These are phyloP conservation scores for Gracilaria domingensis DNA, from an alignment of 23 red algal species.

Conservation along the genomic window DNA sequence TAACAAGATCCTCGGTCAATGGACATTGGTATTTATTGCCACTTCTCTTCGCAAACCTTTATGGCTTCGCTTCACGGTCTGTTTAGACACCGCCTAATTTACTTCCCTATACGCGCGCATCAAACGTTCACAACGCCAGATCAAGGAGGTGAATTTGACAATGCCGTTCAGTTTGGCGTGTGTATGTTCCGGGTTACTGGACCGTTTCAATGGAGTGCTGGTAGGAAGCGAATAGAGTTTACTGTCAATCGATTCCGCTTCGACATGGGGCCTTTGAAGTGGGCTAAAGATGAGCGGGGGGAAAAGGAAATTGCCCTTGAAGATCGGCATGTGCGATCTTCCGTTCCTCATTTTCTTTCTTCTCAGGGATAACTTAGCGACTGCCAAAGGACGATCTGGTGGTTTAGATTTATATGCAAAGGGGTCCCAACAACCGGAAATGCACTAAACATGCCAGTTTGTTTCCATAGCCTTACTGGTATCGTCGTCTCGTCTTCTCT, in stretches of 20 bases:
- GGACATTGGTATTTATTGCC: constrained; percentile 63
- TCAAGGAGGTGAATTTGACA: constrained; percentile 58
- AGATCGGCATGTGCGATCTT: constrained; percentile 33
- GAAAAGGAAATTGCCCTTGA: constrained; percentile 12
- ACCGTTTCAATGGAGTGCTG: constrained; percentile 51
- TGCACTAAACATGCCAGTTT: constrained; percentile 13
- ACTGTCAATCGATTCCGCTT: constrained; percentile 19
- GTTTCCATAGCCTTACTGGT: no score
- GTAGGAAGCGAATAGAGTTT: constrained; percentile 52
- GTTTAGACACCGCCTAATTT: no score
- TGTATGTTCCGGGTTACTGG: constrained; percentile 40
- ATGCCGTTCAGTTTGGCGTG: constrained; percentile 31
- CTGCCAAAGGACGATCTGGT: constrained; percentile 57
- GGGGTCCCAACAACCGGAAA: constrained; percentile 12
- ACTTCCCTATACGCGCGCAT: constrained; percentile 66
- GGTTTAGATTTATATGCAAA: constrained; percentile 62
- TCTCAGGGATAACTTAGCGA: constrained; percentile 34
- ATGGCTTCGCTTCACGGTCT: background rate
- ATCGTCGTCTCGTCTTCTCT: no score
- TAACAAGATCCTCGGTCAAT: constrained; percentile 42
- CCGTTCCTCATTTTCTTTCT: constrained; percentile 76
- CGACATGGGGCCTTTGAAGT: constrained; percentile 27
- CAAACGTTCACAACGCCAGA: constrained; percentile 57
- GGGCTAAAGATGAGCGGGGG: constrained; percentile 28
- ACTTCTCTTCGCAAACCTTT: constrained; percentile 1